These are phyloP conservation scores for Cajanus cajan DNA, from an alignment of 306 rosid genomes.

Conservation along the genomic window DNA sequence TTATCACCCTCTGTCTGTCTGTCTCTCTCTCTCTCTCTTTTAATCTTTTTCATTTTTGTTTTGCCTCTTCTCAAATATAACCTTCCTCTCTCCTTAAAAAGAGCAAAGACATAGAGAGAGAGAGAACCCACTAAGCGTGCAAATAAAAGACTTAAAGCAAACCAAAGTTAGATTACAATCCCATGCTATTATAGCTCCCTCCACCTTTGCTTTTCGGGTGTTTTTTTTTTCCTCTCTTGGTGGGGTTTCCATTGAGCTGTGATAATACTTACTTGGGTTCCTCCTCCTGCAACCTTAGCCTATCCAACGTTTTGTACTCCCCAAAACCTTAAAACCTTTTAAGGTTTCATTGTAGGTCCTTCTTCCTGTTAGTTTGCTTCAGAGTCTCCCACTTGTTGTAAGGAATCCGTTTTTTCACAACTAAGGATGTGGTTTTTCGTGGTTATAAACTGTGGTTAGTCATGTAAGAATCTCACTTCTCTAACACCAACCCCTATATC, in stretches of 20 bases:
- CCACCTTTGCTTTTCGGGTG: slow-evolving; percentile 21
- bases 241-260: slow-evolving; percentile 36
- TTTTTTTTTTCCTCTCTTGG: slow-evolving; percentile 1
- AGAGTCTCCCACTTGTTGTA: neutral
- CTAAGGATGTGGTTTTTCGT: slow-evolving; percentile 27
- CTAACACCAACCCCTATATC: neutral
- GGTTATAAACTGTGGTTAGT: slow-evolving; percentile 40
- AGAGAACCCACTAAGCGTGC: slow-evolving; percentile 65
- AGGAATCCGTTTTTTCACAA: neutral
- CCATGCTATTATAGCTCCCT: slow-evolving; percentile 54
- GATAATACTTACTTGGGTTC: slow-evolving; percentile 20
- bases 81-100: slow-evolving; percentile 3
- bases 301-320: neutral
- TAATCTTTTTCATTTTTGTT: neutral
- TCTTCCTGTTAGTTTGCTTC: neutral
- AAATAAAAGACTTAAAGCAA: slow-evolving; percentile 48
- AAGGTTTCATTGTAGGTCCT: slow-evolving; percentile 12
- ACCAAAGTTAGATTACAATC: slow-evolving; percentile 44
- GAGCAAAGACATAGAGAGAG: neutral
- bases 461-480: neutral
- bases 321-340: neutral
- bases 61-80: slow-evolving; percentile 5
- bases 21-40: neutral
- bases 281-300: neutral
- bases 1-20: neutral